Conservation (phyloP, 495 filamentous ascomycete species). For the Aspergillus baeticus region DNA sequence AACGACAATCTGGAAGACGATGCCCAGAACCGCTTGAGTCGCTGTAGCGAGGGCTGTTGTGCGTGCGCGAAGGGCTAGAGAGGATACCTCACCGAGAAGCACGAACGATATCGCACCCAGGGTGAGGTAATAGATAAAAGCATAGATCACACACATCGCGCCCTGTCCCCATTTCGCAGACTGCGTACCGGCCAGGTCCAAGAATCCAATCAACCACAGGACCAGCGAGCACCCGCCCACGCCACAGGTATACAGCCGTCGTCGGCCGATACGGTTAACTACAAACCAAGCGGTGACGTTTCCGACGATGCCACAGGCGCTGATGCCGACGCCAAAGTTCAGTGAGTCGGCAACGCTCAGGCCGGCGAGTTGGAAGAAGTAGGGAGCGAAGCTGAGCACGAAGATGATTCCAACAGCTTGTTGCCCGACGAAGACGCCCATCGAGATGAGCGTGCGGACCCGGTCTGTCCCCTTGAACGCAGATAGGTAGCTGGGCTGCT, state of each 20-base stretch:
- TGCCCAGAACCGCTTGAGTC: conserved; percentile 54
- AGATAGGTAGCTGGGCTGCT: background rate
- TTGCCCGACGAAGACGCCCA: conserved; percentile 43
- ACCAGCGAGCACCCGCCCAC: conserved; percentile 43
- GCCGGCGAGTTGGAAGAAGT: conserved; percentile 64
- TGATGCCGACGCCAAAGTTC: conserved; percentile 24
- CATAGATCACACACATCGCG: conserved; percentile 54
- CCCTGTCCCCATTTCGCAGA: conserved; percentile 51
- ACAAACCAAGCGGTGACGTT: conserved; percentile 25
- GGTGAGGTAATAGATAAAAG: conserved; percentile 54
- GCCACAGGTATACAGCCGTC: conserved; percentile 53
- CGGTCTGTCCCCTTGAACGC: conserved; percentile 40
- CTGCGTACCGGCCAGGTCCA: conserved; percentile 51
- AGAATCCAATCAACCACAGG: conserved; percentile 58
- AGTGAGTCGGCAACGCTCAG: conserved; percentile 41
- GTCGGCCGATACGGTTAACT: conserved; percentile 45
- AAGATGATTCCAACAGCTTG: conserved; percentile 30
- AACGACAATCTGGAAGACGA: conserved; percentile 60
- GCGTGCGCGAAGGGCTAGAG: conserved; percentile 58
- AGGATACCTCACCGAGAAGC: conserved; percentile 58
- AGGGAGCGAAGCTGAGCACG: conserved; percentile 52
- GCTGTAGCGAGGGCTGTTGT: conserved; percentile 62
- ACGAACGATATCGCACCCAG: conserved; percentile 62
- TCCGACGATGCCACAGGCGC: conserved; percentile 26
- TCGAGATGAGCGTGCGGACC: conserved; percentile 42